phyloP scores from a whole-genome alignment of 2,329 filamentous ascomycete species.

The Calycina herbarum region DNA sequence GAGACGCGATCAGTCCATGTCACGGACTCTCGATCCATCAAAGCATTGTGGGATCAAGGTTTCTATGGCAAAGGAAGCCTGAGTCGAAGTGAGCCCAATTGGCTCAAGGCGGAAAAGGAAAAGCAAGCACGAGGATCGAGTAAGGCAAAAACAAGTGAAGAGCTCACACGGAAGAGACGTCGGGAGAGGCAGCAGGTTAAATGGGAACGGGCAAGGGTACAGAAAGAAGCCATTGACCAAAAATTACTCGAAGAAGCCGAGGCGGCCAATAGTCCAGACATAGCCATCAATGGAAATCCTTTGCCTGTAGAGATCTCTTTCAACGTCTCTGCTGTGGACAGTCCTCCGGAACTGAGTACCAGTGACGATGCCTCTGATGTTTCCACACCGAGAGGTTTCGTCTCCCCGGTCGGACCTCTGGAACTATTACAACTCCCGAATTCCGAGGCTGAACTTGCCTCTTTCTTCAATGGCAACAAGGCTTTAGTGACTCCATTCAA shows the following conservation, averaged over 20 bases:
- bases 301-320: conserved; percentile 13
- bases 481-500: not conserved
- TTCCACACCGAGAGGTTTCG: conserved; percentile 7
- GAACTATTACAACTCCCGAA: conserved; percentile 56
- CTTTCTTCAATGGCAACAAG: conserved; percentile 4
- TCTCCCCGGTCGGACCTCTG: conserved; percentile 31
- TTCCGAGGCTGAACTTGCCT: conserved; percentile 44
- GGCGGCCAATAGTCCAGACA: conserved; percentile 13
- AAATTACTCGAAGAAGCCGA: conserved; percentile 57
- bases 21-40: conserved; percentile 71
- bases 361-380: conserved; percentile 6
- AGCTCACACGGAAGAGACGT: conserved; percentile 73
- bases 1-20: conserved; percentile 83
- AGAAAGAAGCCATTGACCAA: conserved; percentile 79
- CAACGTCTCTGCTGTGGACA: conserved; percentile 7
- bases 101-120: conserved; percentile 81
- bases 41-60: conserved; percentile 90
- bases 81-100: conserved; percentile 92
- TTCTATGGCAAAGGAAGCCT: conserved; percentile 95
- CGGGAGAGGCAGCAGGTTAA: conserved; percentile 83
- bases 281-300: conserved; percentile 15
- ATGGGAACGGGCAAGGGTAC: conserved; percentile 84
- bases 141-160: conserved; percentile 73
- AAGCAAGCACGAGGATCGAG: conserved; percentile 57
- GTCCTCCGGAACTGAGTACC: conserved; percentile 10